These are phyloP conservation scores for Arabidopsis thaliana DNA, from an alignment of 345 rosid species.

Conservation along the genomic window DNA sequence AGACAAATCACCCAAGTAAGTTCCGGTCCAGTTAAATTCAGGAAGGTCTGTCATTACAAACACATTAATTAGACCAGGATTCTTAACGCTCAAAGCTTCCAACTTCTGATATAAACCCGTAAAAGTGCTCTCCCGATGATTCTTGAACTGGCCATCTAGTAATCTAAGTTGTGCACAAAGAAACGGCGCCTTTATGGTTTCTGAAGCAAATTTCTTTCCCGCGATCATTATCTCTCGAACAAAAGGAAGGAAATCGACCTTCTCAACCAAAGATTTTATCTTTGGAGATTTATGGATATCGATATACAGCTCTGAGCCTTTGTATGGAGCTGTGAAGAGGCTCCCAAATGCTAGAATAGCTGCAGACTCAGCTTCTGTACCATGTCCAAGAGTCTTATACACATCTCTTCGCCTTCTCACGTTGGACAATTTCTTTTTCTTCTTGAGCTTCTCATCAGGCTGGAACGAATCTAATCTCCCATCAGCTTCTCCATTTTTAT, in stretches of 20 bases:
- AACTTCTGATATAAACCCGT: slow-evolving; percentile 63
- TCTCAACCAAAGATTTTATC: slow-evolving; percentile 64
- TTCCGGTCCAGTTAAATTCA: slow-evolving; percentile 78
- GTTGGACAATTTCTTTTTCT: slow-evolving; percentile 67
- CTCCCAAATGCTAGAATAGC: slow-evolving; percentile 82
- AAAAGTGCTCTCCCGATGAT: slow-evolving; percentile 80
- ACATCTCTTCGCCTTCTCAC: slow-evolving; percentile 74
- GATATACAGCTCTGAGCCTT: slow-evolving; percentile 70
- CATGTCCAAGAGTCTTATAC: slow-evolving; percentile 71
- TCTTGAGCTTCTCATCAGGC: slow-evolving; percentile 80
- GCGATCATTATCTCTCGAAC: slow-evolving; percentile 68
- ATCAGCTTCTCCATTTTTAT: slow-evolving; percentile 56
- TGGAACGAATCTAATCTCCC: slow-evolving; percentile 75
- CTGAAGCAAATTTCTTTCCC: slow-evolving; percentile 63
- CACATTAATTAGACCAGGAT: slow-evolving; percentile 51
- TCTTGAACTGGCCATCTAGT: slow-evolving; percentile 96
- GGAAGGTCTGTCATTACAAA: slow-evolving; percentile 97
- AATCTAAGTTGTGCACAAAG: slow-evolving; percentile 90
- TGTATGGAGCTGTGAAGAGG: slow-evolving; percentile 84
- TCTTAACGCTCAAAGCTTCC: slow-evolving; percentile 56
- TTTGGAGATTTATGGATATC: slow-evolving; percentile 57
- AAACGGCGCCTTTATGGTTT: slow-evolving; percentile 68
- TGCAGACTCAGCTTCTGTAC: slow-evolving; percentile 67
- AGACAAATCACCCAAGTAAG: slow-evolving; percentile 75
- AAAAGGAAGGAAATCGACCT: slow-evolving; percentile 73